Evolutionary conservation across 805 yeast genomes (phyloP).

Genomic region (Komagataella phaffii): DNA sequence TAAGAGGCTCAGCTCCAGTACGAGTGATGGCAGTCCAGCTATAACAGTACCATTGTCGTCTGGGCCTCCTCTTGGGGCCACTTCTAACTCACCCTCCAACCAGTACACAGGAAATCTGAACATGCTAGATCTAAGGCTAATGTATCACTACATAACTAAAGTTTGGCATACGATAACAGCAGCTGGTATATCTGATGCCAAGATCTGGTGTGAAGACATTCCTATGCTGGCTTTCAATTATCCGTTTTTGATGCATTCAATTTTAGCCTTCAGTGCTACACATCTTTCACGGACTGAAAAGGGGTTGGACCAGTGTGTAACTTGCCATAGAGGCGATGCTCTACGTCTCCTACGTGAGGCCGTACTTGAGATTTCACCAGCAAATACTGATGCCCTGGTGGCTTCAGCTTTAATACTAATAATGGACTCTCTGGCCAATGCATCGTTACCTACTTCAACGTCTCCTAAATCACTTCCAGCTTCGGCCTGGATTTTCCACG

Average conservation of each 20-base stretch:
- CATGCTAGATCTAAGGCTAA: slow-evolving; percentile 64
- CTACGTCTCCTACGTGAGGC: slow-evolving; percentile 71
- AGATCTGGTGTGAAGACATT: slow-evolving; percentile 80
- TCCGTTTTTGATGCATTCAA: slow-evolving; percentile 86
- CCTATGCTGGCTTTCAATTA: slow-evolving; percentile 80
- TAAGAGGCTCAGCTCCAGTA: neutral
- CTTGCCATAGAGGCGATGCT: slow-evolving; percentile 82
- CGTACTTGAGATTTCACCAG: slow-evolving; percentile 68
- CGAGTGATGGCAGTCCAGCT: slow-evolving; percentile 1
- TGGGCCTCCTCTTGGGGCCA: slow-evolving; percentile 3
- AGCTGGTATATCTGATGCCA: slow-evolving; percentile 78
- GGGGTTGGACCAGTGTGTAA: slow-evolving; percentile 69
- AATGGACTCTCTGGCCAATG: slow-evolving; percentile 91
- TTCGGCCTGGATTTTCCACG: slow-evolving; percentile 94
- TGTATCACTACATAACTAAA: slow-evolving; percentile 77
- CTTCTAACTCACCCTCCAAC: slow-evolving; percentile 3
- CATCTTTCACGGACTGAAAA: slow-evolving; percentile 70
- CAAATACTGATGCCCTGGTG: slow-evolving; percentile 85
- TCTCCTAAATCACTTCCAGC: slow-evolving; percentile 66
- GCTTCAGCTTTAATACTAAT: slow-evolving; percentile 83
- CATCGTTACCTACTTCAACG: slow-evolving; percentile 41
- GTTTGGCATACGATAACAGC: slow-evolving; percentile 83
- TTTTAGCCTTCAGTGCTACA: slow-evolving; percentile 85
- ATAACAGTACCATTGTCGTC: slow-evolving; percentile 5
- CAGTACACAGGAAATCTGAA: slow-evolving; percentile 28